Evolutionary conservation across 148 eudicot genomes (phyloP).

Genomic region (Chenopodium berlandieri): DNA sequence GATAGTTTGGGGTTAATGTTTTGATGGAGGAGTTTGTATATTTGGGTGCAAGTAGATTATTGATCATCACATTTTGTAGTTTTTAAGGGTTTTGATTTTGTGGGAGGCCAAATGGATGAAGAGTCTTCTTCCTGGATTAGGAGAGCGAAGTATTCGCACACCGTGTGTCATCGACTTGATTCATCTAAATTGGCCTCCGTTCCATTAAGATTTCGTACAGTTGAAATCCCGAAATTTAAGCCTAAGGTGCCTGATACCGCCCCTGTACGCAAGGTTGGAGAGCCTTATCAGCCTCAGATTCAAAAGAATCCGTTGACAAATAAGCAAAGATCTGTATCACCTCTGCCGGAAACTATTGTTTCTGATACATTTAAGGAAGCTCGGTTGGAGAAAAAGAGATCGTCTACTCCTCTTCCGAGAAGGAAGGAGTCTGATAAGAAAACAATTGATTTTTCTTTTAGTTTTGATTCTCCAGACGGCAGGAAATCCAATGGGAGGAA

Average conservation of each 20-base stretch:
- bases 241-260: constrained; percentile 39
- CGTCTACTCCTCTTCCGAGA: constrained; percentile 63
- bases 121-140: constrained; percentile 74
- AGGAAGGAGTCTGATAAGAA: constrained; percentile 54
- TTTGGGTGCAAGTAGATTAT: constrained; percentile 26
- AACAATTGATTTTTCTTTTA: constrained; percentile 30
- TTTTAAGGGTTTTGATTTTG: constrained; percentile 10
- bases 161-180: constrained; percentile 68
- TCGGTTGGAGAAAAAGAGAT: constrained; percentile 47
- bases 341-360: constrained; percentile 46
- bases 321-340: constrained; percentile 65
- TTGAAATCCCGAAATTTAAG: constrained; percentile 32
- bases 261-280: constrained; percentile 24
- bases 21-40: constrained; percentile 26
- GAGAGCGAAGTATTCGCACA: constrained; percentile 77
- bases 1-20: constrained; percentile 8
- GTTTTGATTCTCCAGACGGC: constrained; percentile 30
- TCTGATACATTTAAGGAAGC: constrained; percentile 81
- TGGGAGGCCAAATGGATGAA: constrained; percentile 57
- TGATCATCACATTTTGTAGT: constrained; percentile 26
- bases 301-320: constrained; percentile 42
- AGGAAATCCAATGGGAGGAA: constrained; percentile 24
- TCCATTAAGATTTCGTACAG: constrained; percentile 36
- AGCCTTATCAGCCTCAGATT: constrained; percentile 25
- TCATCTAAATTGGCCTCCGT: constrained; percentile 46